Evolutionary conservation across 2,329 filamentous ascomycete genomes (phyloP).

Genomic region (Phialemoniopsis sp.): DNA sequence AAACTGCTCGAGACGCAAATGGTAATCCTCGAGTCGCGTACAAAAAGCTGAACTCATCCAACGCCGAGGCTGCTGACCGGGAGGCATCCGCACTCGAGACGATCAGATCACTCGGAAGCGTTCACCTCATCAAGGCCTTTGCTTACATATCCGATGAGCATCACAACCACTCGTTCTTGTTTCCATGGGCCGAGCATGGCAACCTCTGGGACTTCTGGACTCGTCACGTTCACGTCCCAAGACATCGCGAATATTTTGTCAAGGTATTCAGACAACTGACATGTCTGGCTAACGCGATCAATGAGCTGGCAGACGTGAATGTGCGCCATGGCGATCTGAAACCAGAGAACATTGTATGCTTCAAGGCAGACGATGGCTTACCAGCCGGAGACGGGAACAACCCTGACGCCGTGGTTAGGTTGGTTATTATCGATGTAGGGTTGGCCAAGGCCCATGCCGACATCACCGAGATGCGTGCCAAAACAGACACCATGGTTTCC

Average conservation of each 20-base stretch:
- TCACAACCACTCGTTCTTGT: conserved; percentile 8
- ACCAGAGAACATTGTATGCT: conserved; percentile 8
- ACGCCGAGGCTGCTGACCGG: too few relatives aligned
- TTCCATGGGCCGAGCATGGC: conserved; percentile 10
- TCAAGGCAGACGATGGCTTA: not conserved
- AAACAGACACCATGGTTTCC: conserved; percentile 1
- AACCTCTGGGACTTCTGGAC: conserved; percentile 7
- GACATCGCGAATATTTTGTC: not conserved
- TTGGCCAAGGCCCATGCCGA: conserved; percentile 8
- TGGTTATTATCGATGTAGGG: conserved; percentile 9
- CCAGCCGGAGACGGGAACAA: not conserved
- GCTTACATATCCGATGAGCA: not conserved
- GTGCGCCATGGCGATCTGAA: conserved; percentile 11
- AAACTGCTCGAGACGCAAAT: too few relatives aligned
- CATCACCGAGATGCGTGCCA: not conserved
- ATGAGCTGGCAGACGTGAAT: conserved; percentile 3
- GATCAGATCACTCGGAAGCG: too few relatives aligned
- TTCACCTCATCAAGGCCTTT: too few relatives aligned
- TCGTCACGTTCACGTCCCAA: not conserved
- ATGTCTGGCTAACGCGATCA: conserved; percentile 3
- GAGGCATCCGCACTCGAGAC: too few relatives aligned
- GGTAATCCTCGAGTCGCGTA: too few relatives aligned
- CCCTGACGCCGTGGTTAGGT: not conserved
- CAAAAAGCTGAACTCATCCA: too few relatives aligned
- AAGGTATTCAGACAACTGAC: conserved; percentile 3